Base-by-base conservation (phyloP, 1,284 basidiomycete genomes). In the Wallemia hederae region DNA sequence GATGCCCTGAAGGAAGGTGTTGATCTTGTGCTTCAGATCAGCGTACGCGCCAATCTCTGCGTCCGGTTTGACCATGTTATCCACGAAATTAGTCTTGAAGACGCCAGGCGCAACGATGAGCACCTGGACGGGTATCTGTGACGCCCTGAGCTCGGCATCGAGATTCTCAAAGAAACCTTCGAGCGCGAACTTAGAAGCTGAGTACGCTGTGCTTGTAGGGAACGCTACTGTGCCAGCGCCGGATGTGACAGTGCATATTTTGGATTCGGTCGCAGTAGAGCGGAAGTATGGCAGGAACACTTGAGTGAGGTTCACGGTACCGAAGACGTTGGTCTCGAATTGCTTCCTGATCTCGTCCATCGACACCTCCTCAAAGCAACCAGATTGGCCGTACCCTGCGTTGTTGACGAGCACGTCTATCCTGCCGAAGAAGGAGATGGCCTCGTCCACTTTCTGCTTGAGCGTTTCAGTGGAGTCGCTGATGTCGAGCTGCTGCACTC, bases 341-440 rank as follows among this genome's bases (percentile, higher is more conserved):
- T 66, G 65, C 29, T 61, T 31, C 24, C 55, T 59, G 26, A 62
- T 59, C 26, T 66, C 64, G 26, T 66, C 66, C 3, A 62, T 62
- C 57, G 61, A 60, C 15, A 59, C 60, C 58, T 64, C 66, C 58
- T 67, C 66, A 27, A 67, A 58, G 9, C 60, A 57, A 17, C 66
- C 65, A 59, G 61, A 22, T 2, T 57, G 61, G 27, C 65, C 61
- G 59, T 65, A 64, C 60, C 66, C 69, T 2, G 68, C 69, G 62
- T 70, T 70, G 61, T 68, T 69, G 62, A 68, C 63, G 24, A 70
- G 29, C 2, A 68, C 64, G 62, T 70, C 69, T 19, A 70, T 29
- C 24, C 61, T 59, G 0, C 65, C 67, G 55, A 65, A 62, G 27
- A 66, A 39, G 2, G 39, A 27, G 22, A 64, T 26, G 14, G 66